These are phyloP conservation scores for Metarhizium anisopliae DNA, from an alignment of 2,329 filamentous ascomycete genomes.

Conservation along the genomic window DNA sequence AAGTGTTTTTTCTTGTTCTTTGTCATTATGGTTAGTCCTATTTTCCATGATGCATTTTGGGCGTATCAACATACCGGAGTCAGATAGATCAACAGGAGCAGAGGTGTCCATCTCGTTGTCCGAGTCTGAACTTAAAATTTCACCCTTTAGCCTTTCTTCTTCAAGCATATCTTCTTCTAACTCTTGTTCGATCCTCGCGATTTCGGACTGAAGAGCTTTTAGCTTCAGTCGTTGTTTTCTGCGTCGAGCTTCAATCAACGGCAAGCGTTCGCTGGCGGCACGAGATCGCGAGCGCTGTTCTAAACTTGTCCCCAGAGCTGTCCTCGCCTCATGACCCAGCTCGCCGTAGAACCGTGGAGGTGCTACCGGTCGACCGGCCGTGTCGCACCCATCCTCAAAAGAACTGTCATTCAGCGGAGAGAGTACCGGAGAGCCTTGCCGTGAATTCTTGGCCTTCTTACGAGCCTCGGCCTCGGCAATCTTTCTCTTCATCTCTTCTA, in stretches of 20 bases:
- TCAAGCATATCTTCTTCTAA: slow-evolving; percentile 28
- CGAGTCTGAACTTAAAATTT: slow-evolving; percentile 14
- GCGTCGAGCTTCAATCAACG: slow-evolving; percentile 25
- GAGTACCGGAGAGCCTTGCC: slow-evolving; percentile 20
- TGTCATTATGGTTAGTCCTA: not conserved
- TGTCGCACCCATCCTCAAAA: slow-evolving; percentile 17
- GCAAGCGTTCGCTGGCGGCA: slow-evolving; percentile 26
- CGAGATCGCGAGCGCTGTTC: slow-evolving; percentile 20
- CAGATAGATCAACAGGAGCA: not conserved
- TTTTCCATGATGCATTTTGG: not conserved
- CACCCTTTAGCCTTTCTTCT: slow-evolving; percentile 22
- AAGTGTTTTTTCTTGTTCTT: not conserved
- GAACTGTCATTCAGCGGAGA: slow-evolving; percentile 17
- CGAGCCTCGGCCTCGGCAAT: slow-evolving; percentile 52
- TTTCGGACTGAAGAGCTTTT: slow-evolving; percentile 35
- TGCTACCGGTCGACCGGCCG: not conserved
- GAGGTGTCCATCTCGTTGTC: slow-evolving; percentile 9
- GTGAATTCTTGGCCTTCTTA: slow-evolving; percentile 32
- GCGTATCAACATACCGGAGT: not conserved
- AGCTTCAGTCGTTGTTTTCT: slow-evolving; percentile 35
- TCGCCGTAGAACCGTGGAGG: not conserved
- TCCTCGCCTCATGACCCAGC: not conserved
- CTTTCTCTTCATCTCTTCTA: slow-evolving; percentile 50
- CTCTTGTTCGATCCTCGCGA: slow-evolving; percentile 39
- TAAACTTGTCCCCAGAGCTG: not conserved